Evolutionary conservation across 2,329 filamentous ascomycete genomes (phyloP).

Genomic region (Aspergillus bombycis): DNA sequence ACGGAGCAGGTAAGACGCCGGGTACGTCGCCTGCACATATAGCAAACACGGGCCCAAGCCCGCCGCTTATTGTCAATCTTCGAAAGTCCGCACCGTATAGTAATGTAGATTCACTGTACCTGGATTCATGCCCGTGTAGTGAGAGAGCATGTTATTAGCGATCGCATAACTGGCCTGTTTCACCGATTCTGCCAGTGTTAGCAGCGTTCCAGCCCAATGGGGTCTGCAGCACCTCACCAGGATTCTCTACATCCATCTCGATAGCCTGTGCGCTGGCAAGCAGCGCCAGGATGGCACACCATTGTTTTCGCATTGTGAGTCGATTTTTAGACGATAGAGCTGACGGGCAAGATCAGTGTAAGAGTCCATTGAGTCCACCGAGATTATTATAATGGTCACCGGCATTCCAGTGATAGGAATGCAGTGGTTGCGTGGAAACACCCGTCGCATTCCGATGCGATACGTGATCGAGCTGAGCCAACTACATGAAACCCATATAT

Average conservation of each 20-base stretch:
- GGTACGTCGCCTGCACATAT: conserved; percentile 46
- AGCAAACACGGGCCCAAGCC: background rate
- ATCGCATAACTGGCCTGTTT: conserved; percentile 49
- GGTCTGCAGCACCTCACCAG: conserved; percentile 6
- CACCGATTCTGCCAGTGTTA: conserved; percentile 44
- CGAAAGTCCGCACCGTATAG: background rate
- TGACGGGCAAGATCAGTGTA: background rate
- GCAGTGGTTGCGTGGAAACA: conserved; percentile 13
- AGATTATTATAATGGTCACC: conserved; percentile 3
- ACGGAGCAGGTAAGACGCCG: conserved; percentile 54
- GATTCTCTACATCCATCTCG: conserved; percentile 18
- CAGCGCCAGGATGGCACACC: conserved; percentile 15
- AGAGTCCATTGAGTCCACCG: background rate
- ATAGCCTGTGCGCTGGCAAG: conserved; percentile 19
- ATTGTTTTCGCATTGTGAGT: conserved; percentile 21
- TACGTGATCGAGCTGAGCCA: background rate
- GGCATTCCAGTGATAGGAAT: conserved; percentile 15
- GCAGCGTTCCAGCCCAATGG: background rate
- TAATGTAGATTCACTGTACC: background rate
- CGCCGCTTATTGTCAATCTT: background rate
- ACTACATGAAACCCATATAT: background rate
- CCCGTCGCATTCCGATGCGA: background rate
- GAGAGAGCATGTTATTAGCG: conserved; percentile 54
- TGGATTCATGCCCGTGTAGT: conserved; percentile 53
- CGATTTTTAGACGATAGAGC: background rate